These are phyloP conservation scores for Phytopythium cucurbitacearum DNA, from an alignment of 352 stramenopile species.

Conservation along the genomic window DNA sequence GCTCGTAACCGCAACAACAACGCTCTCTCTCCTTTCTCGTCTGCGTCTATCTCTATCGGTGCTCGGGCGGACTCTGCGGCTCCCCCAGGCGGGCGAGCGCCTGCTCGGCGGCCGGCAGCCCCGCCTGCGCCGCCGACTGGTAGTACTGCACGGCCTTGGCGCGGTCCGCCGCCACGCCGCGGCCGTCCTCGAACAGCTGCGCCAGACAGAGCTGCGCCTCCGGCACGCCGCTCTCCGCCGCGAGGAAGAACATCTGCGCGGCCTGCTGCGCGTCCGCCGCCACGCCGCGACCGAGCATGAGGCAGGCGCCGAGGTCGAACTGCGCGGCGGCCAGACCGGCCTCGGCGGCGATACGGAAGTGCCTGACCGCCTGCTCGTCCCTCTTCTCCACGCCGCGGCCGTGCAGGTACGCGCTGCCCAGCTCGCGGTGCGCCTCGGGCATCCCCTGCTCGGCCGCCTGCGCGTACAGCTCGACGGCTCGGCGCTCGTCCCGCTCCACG, in stretches of 20 bases:
- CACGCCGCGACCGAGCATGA: slow-evolving; percentile 67
- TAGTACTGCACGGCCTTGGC: slow-evolving; percentile 80
- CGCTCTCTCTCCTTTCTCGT: not conserved
- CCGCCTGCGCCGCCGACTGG: slow-evolving; percentile 50
- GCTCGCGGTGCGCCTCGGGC: slow-evolving; percentile 58
- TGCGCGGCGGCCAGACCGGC: slow-evolving; percentile 53
- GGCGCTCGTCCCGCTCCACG: slow-evolving; percentile 48
- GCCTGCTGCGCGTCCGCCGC: slow-evolving; percentile 45
- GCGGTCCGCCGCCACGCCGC: slow-evolving; percentile 37
- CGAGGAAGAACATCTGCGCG: slow-evolving; percentile 67
- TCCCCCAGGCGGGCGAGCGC: slow-evolving; percentile 50
- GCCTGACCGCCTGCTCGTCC: slow-evolving; percentile 29
- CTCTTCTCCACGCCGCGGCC: slow-evolving; percentile 28
- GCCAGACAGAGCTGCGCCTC: slow-evolving; percentile 74
- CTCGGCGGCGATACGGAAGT: slow-evolving; percentile 63
- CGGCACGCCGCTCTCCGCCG: slow-evolving; percentile 51
- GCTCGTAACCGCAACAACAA: not conserved
- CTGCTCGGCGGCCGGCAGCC: slow-evolving; percentile 42
- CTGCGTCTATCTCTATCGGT: not conserved
- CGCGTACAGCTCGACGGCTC: slow-evolving; percentile 54
- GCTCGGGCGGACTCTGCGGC: slow-evolving; percentile 23
- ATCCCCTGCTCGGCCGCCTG: slow-evolving; percentile 55
- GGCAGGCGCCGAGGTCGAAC: slow-evolving; percentile 81
- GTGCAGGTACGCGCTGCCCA: slow-evolving; percentile 53
- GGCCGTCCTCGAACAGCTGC: slow-evolving; percentile 66